These are phyloP conservation scores for Paraconiothyrium sp. DNA, from an alignment of 2,329 filamentous ascomycete genomes.

Conservation along the genomic window DNA sequence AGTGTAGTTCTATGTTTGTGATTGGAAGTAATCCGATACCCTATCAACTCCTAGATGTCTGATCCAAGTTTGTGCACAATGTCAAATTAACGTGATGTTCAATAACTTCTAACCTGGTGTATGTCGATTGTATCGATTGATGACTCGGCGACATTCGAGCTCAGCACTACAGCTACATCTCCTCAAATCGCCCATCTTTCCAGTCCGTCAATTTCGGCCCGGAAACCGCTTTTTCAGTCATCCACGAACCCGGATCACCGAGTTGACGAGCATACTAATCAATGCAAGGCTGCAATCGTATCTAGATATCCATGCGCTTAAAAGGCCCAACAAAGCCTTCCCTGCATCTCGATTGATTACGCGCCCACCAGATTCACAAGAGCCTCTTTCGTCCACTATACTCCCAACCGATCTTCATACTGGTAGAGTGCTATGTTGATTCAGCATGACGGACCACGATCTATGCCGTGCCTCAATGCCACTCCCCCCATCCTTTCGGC, in stretches of 20 bases:
- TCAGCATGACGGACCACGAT: not conserved
- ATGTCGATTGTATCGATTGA: not conserved
- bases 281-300: not conserved
- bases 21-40: not conserved
- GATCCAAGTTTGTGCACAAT: not conserved
- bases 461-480: not conserved
- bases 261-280: not conserved
- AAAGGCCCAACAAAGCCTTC: slow-evolving; percentile 1
- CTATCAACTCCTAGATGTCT: not conserved
- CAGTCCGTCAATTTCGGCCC: not conserved
- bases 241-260: slow-evolving; percentile 2
- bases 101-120: not conserved
- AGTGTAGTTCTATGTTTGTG: not conserved
- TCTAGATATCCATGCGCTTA: slow-evolving; percentile 7
- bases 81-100: not conserved
- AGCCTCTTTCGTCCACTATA: not conserved
- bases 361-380: not conserved
- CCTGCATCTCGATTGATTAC: not conserved
- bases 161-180: not conserved
- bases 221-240: slow-evolving; percentile 5
- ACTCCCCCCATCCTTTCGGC: not conserved
- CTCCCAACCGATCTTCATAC: not conserved
- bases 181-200: not conserved
- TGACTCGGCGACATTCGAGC: not conserved
- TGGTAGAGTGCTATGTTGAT: not conserved